Percentiles rank a stretch among this genome's conserved stretches.
Evolutionary conservation across 768 basidiomycete species (phyloP).

Genomic region (Hygrocybe coccinea): DNA sequence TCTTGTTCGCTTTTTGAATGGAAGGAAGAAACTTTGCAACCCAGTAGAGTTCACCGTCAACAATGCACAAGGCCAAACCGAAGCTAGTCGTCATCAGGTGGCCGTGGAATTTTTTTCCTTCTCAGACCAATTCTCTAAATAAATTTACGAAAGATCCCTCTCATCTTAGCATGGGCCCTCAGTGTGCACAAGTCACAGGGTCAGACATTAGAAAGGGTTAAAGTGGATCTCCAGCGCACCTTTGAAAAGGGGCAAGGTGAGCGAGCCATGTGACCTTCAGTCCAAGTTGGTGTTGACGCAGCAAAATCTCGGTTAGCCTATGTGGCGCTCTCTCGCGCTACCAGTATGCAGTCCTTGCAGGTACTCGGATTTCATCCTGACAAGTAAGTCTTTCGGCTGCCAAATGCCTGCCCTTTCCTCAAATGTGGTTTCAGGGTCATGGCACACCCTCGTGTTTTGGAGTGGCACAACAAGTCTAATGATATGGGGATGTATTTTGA

Average conservation of each 20-base stretch:
- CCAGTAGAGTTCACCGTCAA: constrained; percentile 62
- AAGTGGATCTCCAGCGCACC: constrained; percentile 66
- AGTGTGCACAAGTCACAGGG: constrained; percentile 90
- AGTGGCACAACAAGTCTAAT: constrained; percentile 39
- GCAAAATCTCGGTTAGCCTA: constrained; percentile 41
- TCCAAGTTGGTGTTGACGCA: neutral
- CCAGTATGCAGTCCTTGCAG: constrained; percentile 58
- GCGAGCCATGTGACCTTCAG: neutral
- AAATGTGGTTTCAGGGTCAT: constrained; percentile 41
- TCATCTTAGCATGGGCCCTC: constrained; percentile 86
- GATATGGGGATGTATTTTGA: neutral
- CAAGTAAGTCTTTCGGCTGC: constrained; percentile 40
- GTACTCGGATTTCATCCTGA: constrained; percentile 56
- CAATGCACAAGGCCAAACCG: constrained; percentile 52
- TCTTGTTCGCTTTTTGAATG: constrained; percentile 53
- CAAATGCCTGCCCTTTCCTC: neutral
- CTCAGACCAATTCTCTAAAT: too few relatives aligned
- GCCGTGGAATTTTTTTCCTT: constrained; percentile 6
- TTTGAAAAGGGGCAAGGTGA: constrained; percentile 81
- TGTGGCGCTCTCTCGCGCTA: constrained; percentile 71
- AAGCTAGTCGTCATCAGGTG: constrained; percentile 60
- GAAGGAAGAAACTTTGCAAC: constrained; percentile 41
- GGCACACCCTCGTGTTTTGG: constrained; percentile 59
- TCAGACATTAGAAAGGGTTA: constrained; percentile 80
- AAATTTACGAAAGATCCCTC: constrained; percentile 46